Evolutionary conservation across 345 rosid species (phyloP), one percentile per base, ranked within the genome.

Genomic region (Murraya paniculata): DNA sequence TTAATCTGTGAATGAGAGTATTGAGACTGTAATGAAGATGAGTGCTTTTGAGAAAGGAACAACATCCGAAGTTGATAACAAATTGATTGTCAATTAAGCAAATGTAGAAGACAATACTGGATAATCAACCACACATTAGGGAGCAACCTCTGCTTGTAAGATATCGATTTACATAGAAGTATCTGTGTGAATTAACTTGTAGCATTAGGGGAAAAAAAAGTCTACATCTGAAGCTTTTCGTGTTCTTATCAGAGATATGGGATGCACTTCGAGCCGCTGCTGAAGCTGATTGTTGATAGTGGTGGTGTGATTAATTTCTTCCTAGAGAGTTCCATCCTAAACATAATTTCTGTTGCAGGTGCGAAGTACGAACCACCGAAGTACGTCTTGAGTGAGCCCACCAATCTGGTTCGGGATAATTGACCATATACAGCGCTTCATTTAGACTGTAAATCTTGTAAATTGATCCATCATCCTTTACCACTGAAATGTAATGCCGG

Each of bases 241-340:
- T 21, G 5, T 9, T 48, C 18, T 73, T 66, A 2, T 59, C 84
- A 94, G 93, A 92, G 89, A 88, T 92, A 71, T 94, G 97, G 93
- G 98, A 92, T 87, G 98, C 99, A 56, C 90, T 96, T 61, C 84
- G 90, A 77, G 92, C 94, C 62, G 95, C 99, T 22, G 90, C 88
- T 31, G 94, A 88, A 78, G 91, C 89, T 39, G 93, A 92, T 91
- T 53, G 82, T 95, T 22, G 96, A 93, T 58, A 88, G 97, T 77
- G 97, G 97, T 19, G 95, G 98, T 4, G 89, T 92, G 38, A 93
- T 93, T 28, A 14, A 3, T 14, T 33, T 9, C 19, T 60, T 35
- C 62, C 4, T 48, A 41, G 50, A 38, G n/a, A 61, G 64, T 22
- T 55, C 50, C 13, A 75, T 31, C 35, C 33, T 25, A 8, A 21